These are phyloP conservation scores for Arthrinium puccinioides DNA, from an alignment of 2,329 filamentous ascomycete species.

Conservation along the genomic window DNA sequence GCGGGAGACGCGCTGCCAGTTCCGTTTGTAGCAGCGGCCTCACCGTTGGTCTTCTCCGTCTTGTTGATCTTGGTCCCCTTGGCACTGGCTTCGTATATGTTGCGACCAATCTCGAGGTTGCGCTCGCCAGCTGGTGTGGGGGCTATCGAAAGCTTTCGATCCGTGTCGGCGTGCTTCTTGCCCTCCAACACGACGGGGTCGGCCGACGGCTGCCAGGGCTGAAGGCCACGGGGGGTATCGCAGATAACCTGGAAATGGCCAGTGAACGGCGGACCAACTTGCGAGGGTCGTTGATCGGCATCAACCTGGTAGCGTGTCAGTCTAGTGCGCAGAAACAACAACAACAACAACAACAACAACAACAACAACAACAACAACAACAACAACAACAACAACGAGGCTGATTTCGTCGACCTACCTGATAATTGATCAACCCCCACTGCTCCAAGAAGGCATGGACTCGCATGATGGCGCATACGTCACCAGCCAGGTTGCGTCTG, in stretches of 20 bases:
- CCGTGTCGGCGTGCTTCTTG: slow-evolving; percentile 59
- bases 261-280: slow-evolving; percentile 92
- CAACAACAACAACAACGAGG: no score
- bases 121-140: slow-evolving; percentile 69
- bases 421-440: slow-evolving; percentile 98
- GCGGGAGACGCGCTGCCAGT: slow-evolving; percentile 32
- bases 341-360: no score
- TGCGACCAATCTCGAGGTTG: slow-evolving; percentile 88
- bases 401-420: slow-evolving; percentile 68
- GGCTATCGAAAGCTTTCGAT: slow-evolving; percentile 61
- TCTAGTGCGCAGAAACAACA: no score
- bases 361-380: no score
- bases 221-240: slow-evolving; percentile 88
- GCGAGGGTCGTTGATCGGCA: slow-evolving; percentile 87
- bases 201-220: slow-evolving; percentile 88
- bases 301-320: slow-evolving; percentile 62
- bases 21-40: slow-evolving; percentile 61
- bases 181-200: slow-evolving; percentile 60
- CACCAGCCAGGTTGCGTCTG: slow-evolving; percentile 86
- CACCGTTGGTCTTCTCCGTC: slow-evolving; percentile 69
- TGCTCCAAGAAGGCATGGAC: slow-evolving; percentile 97
- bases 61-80: slow-evolving; percentile 68
- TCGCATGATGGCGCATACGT: slow-evolving; percentile 98
- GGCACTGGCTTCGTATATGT: slow-evolving; percentile 89
- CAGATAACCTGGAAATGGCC: slow-evolving; percentile 95